Evolutionary conservation across 805 yeast genomes (phyloP).

Genomic region (Saturnispora sanitii): DNA sequence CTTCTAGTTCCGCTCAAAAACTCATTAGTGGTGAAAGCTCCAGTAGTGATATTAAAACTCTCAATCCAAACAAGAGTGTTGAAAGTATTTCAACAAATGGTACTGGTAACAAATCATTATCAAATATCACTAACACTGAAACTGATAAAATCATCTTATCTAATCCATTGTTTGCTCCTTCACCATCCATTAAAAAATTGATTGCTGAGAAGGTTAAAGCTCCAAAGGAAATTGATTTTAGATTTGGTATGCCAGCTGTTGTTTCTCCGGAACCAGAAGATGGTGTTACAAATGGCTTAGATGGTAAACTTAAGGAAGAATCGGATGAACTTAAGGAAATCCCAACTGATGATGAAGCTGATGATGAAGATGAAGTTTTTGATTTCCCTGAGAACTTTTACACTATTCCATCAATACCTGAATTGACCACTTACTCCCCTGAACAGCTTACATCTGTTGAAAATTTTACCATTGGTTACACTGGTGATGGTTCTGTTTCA

Average conservation of each 20-base stretch:
- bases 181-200: constrained; percentile 42
- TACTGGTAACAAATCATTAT: constrained; percentile 12
- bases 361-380: not conserved
- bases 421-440: constrained; percentile 48
- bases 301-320: constrained; percentile 1
- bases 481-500: constrained; percentile 65
- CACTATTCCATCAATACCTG: constrained; percentile 68
- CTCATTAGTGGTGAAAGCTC: constrained; percentile 3
- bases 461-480: constrained; percentile 68
- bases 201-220: constrained; percentile 37
- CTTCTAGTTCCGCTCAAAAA: constrained; percentile 2
- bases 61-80: not conserved
- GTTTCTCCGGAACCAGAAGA: not conserved
- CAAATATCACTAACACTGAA: constrained; percentile 21
- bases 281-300: not conserved
- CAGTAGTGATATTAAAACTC: constrained; percentile 1
- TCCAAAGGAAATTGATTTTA: constrained; percentile 28
- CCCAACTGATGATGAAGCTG: constrained; percentile 1
- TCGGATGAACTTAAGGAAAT: constrained; percentile 2
- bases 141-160: constrained; percentile 62
- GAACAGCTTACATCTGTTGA: constrained; percentile 54
- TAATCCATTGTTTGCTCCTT: constrained; percentile 64
- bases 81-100: constrained; percentile 21
- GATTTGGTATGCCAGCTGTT: constrained; percentile 11
- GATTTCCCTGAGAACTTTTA: constrained; percentile 61